These are phyloP conservation scores for Puya raimondii DNA, from an alignment of 176 grass and related monocot species.

Conservation along the genomic window DNA sequence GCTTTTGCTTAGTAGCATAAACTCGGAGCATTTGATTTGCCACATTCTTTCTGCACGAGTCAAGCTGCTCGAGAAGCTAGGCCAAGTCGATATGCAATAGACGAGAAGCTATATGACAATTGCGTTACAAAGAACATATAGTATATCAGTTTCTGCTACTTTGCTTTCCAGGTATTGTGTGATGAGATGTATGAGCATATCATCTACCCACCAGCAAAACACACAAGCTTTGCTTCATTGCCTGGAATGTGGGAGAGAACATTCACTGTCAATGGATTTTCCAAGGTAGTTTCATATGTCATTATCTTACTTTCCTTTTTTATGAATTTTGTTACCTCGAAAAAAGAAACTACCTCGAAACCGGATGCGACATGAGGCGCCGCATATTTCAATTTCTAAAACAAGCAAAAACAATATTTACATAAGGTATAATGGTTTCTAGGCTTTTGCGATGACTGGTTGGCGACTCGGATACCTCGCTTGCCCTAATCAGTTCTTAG, in stretches of 20 bases:
- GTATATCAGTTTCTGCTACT: background rate
- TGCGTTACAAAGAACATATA: background rate
- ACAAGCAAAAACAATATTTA: background rate
- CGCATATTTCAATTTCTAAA: background rate
- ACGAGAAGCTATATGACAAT: background rate
- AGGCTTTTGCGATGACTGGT: slow-evolving; percentile 99
- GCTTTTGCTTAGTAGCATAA: too few relatives aligned
- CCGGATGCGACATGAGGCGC: background rate
- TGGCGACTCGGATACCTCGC: slow-evolving; percentile 95
- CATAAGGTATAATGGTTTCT: background rate
- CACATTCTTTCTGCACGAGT: too few relatives aligned
- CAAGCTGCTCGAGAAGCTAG: too few relatives aligned
- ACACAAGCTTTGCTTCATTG: slow-evolving; percentile 64
- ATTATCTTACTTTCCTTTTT: background rate
- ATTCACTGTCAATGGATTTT: slow-evolving; percentile 62
- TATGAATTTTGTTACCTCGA: background rate
- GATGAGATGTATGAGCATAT: slow-evolving; percentile 89
- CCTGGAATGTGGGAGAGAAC: slow-evolving; percentile 72
- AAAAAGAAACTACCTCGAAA: background rate
- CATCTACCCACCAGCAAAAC: slow-evolving; percentile 51
- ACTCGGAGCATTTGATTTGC: too few relatives aligned
- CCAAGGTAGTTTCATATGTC: slow-evolving; percentile 36
- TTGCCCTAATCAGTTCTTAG: slow-evolving; percentile 65
- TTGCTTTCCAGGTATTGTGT: slow-evolving; percentile 57
- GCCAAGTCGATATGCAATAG: background rate